A percentile compares a stretch with the other conserved stretches of the same genome.
Evolutionary conservation across 1,139 yeast genomes (phyloP).

Genomic region (Yamadazyma buinensis): DNA sequence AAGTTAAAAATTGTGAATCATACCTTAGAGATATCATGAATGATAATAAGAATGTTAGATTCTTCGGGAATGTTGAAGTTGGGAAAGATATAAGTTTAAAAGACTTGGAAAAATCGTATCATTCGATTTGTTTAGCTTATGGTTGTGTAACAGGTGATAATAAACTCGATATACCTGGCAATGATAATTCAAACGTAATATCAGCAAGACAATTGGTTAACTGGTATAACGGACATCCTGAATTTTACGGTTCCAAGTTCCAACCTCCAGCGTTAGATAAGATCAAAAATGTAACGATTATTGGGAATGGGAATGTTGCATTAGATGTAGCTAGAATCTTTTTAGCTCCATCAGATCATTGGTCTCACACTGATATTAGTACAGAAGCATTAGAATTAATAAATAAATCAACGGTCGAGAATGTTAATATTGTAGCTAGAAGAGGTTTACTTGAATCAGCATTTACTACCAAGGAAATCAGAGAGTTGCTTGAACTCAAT

Average conservation of each 20-base stretch:
- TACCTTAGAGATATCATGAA: slow-evolving; percentile 64
- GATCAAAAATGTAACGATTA: slow-evolving; percentile 65
- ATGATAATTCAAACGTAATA: slow-evolving; percentile 59
- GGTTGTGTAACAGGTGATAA: slow-evolving; percentile 71
- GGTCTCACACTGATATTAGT: slow-evolving; percentile 74
- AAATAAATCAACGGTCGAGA: slow-evolving; percentile 48
- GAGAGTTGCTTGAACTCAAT: slow-evolving; percentile 70
- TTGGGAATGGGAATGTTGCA: slow-evolving; percentile 99
- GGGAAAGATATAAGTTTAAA: slow-evolving; percentile 53
- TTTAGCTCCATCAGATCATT: slow-evolving; percentile 55
- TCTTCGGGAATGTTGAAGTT: slow-evolving; percentile 70
- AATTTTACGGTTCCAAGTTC: slow-evolving; percentile 29
- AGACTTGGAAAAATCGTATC: slow-evolving; percentile 53
- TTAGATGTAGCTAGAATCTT: slow-evolving; percentile 83
- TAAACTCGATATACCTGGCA: slow-evolving; percentile 57
- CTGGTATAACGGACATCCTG: slow-evolving; percentile 95
- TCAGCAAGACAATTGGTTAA: slow-evolving; percentile 87
- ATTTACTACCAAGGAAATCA: slow-evolving; percentile 85
- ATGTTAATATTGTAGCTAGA: slow-evolving; percentile 76
- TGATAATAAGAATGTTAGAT: slow-evolving; percentile 39
- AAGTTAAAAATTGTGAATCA: slow-evolving; percentile 86
- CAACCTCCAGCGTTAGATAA: slow-evolving; percentile 52
- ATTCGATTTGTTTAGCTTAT: slow-evolving; percentile 74
- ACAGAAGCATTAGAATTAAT: slow-evolving; percentile 55
- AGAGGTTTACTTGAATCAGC: slow-evolving; percentile 83